A percentile compares a stretch with the other conserved stretches of the same genome.
phyloP scores from a whole-genome alignment of 352 stramenopile species.

The Phytophthora vignae region DNA sequence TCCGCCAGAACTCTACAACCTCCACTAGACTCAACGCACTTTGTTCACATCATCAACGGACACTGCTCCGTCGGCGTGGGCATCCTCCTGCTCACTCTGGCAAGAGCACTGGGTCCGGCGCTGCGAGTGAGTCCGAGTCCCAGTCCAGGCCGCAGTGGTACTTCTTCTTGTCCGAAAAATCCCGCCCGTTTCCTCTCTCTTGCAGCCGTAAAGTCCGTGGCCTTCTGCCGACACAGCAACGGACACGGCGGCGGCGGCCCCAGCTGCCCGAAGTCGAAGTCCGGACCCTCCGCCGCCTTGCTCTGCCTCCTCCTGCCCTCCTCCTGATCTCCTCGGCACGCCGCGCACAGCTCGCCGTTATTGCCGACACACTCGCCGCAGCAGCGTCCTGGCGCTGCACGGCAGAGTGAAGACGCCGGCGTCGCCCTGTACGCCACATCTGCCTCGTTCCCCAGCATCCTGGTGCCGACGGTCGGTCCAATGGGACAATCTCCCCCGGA shows the following conservation, averaged over 20 bases:
- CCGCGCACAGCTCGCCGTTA: background rate
- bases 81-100: background rate
- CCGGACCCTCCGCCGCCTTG: background rate
- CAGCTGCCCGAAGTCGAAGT: background rate
- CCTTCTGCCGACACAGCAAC: background rate
- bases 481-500: conserved; percentile 1
- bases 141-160: too few relatives aligned
- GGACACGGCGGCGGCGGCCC: background rate
- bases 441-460: background rate
- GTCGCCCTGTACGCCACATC: background rate
- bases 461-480: background rate
- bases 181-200: background rate
- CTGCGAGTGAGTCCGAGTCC: background rate
- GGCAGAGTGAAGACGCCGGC: background rate
- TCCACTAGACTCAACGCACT: background rate
- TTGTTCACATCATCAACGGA: background rate
- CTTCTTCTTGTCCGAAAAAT: background rate
- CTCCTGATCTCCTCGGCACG: background rate
- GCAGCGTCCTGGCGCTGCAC: background rate
- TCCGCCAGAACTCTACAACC: background rate
- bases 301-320: background rate
- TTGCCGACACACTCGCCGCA: background rate
- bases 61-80: background rate
- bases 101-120: background rate
- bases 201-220: background rate